These are phyloP conservation scores for Lagenaria siceraria DNA, from an alignment of 306 rosid species.

Conservation along the genomic window DNA sequence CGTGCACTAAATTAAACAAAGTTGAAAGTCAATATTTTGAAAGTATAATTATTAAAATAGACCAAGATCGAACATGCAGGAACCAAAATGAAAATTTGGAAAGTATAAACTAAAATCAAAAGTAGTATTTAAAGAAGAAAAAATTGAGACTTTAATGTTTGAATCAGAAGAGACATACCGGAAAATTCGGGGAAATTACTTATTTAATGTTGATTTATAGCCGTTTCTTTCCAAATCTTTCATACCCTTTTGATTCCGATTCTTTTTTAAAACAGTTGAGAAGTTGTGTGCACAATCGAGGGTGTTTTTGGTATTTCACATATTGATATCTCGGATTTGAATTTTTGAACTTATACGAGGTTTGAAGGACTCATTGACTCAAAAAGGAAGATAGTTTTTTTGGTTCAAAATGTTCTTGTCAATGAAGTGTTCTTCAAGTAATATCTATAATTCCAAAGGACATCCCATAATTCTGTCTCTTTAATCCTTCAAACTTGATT, in stretches of 20 bases:
- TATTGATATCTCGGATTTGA: neutral
- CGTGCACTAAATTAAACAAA: too few relatives aligned
- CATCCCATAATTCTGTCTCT: neutral
- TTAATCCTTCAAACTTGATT: neutral
- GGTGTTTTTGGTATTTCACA: constrained; percentile 3
- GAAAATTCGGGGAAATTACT: constrained; percentile 9
- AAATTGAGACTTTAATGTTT: neutral
- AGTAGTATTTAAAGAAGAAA: neutral
- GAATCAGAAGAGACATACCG: constrained; percentile 13
- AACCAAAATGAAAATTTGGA: too few relatives aligned
- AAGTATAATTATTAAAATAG: too few relatives aligned
- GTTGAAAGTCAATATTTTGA: too few relatives aligned
- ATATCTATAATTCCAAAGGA: neutral
- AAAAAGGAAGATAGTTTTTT: neutral
- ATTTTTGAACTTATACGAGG: constrained; percentile 3
- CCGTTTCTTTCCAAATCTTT: constrained; percentile 2
- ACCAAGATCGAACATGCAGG: too few relatives aligned
- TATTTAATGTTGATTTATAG: constrained; percentile 4
- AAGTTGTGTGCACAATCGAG: neutral
- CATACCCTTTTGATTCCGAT: neutral
- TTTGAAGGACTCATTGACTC: neutral
- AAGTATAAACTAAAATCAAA: too few relatives aligned
- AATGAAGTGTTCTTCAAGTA: neutral
- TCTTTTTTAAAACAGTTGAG: neutral
- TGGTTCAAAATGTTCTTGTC: neutral